Base-by-base conservation (phyloP, 768 basidiomycete genomes). In the Collybia mongolica region DNA sequence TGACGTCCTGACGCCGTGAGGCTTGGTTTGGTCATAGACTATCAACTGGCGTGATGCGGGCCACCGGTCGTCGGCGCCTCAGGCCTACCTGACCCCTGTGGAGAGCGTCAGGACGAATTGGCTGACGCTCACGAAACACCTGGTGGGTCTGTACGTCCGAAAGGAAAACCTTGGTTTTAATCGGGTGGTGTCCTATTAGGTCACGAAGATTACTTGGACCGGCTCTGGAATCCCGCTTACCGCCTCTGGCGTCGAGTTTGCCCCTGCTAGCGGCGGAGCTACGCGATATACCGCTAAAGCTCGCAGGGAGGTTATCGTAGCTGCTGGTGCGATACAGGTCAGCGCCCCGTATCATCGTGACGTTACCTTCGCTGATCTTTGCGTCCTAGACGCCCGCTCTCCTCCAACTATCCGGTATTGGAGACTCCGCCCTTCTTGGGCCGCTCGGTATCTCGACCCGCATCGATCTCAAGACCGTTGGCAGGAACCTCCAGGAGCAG, bases 401-500 rank as follows among this genome's bases (percentile, higher is more conserved):
- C 8, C 69, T 80, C 12, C 79, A 82, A 59, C 71, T 80, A 1
- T 83, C 81, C 11, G 83, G 82, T 0, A 76, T 84, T 49, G 83
- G 82, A 2, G 79, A 82, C 58, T 63, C 76, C 0, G 60, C 61
- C 8, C 38, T 77, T 18, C 74, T 84, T 0, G 58, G 57, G 0
- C 65, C 72, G 1, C 66, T 83, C 18, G 79, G 75, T 0, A 80
- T 84, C 58, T 60, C 56, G 11, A 71, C 75, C 3, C 62, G 67
- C n/a, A 64, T 81, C 36, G 63, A 79, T 48, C 64, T 81, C 23
- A 71, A 71, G 53, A 73, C 72, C 4, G 80, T 83, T 4, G 81
- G 81, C 5, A 72, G 71, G 62, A 82, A 84, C 59, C 70, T 83
- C 20, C 81, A 82, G 60, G 81, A 82, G 56, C 79, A 81, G 66